Conservation (phyloP, 805 yeast species). For the Candida suzukii region DNA sequence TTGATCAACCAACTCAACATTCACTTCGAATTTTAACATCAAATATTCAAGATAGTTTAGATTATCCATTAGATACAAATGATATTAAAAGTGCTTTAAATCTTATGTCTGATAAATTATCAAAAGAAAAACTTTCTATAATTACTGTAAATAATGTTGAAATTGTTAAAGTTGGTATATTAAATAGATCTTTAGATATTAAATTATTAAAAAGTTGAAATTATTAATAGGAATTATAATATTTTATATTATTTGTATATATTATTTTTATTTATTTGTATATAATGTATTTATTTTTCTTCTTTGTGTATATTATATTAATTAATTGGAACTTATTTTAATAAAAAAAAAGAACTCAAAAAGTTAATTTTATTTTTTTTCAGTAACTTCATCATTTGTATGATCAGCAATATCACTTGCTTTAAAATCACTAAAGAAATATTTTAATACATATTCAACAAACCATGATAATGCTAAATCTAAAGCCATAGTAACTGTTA, state of each 20-base stretch:
- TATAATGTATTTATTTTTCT: background rate
- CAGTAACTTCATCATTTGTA: constrained; percentile 15
- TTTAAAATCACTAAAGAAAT: constrained; percentile 81
- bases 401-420: constrained; percentile 82
- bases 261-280: background rate
- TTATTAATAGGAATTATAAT: background rate
- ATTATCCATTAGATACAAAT: constrained; percentile 8
- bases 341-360: no score
- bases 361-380: no score
- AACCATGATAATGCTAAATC: constrained; percentile 75
- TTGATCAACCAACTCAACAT: constrained; percentile 8
- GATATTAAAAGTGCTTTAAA: constrained; percentile 11
- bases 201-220: background rate
- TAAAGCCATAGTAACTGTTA: constrained; percentile 63
- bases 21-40: constrained; percentile 9
- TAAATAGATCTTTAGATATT: constrained; percentile 14
- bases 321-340: no score
- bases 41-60: constrained; percentile 14
- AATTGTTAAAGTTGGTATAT: constrained; percentile 11
- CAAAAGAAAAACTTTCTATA: constrained; percentile 5
- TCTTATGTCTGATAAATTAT: constrained; percentile 6
- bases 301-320: background rate
- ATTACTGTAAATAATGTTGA: constrained; percentile 12
- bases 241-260: background rate
- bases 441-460: constrained; percentile 75